Evolutionary conservation across 2,329 filamentous ascomycete species (phyloP).

Genomic region (Colletotrichum nymphaeae): DNA sequence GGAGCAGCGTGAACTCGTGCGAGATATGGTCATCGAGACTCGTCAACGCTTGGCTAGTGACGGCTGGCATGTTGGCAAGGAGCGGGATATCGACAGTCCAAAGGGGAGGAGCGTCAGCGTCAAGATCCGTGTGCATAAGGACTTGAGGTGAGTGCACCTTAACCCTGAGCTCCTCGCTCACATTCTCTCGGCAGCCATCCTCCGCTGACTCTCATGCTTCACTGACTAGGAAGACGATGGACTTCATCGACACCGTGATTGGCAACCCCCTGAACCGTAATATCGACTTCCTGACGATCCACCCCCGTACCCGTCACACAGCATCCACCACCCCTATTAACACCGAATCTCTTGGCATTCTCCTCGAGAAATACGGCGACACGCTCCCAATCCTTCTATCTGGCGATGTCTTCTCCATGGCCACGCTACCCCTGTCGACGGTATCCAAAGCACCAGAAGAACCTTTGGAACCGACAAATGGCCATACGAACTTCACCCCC

Average conservation of each 20-base stretch:
- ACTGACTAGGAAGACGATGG: conserved; percentile 61
- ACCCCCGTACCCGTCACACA: conserved; percentile 72
- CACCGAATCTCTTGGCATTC: conserved; percentile 67
- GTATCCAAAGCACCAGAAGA: conserved; percentile 32
- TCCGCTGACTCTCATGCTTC: not conserved
- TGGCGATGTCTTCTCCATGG: conserved; percentile 74
- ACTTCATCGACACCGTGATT: conserved; percentile 73
- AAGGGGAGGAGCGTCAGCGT: conserved; percentile 72
- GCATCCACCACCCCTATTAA: conserved; percentile 71
- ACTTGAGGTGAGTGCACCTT: conserved; percentile 60
- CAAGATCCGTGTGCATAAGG: conserved; percentile 76
- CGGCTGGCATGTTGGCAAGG: conserved; percentile 62
- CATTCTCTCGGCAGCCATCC: not conserved
- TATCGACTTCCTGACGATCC: conserved; percentile 77
- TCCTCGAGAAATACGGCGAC: conserved; percentile 63
- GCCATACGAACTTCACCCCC: conserved; percentile 39
- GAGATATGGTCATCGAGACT: conserved; percentile 71
- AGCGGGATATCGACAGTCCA: conserved; percentile 54
- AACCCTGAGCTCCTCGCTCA: not conserved
- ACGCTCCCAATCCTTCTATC: conserved; percentile 74
- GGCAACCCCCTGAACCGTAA: conserved; percentile 61
- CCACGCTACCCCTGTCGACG: conserved; percentile 56
- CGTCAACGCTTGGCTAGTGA: conserved; percentile 61
- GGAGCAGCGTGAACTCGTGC: conserved; percentile 72
- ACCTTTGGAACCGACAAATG: not conserved